Conservation (phyloP, 176 grass and related monocot species). For the Metroxylon sagu region DNA sequence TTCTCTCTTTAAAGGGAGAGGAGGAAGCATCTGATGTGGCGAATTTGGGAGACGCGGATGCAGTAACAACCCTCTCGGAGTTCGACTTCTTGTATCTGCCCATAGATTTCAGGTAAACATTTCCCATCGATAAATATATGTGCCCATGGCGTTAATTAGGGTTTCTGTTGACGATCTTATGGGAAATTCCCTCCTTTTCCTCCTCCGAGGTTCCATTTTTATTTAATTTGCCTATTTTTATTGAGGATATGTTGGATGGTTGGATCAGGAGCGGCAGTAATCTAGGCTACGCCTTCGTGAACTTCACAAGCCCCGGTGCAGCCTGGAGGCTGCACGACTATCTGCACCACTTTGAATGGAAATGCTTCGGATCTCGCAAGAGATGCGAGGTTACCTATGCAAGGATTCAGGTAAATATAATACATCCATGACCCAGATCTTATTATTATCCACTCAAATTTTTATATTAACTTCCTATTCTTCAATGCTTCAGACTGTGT, state of each 20-base stretch:
- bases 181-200: too few relatives aligned
- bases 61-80: constrained; percentile 8
- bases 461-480: too few relatives aligned
- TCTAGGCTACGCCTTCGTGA: constrained; percentile 59
- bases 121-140: too few relatives aligned
- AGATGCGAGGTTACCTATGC: constrained; percentile 40
- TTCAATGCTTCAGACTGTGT: too few relatives aligned
- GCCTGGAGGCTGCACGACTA: constrained; percentile 20
- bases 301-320: constrained; percentile 36
- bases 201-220: too few relatives aligned
- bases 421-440: too few relatives aligned
- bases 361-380: constrained; percentile 16
- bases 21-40: too few relatives aligned
- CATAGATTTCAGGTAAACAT: constrained; percentile 39
- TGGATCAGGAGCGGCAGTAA: constrained; percentile 33
- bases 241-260: too few relatives aligned
- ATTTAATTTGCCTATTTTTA: too few relatives aligned
- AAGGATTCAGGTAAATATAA: constrained; percentile 15
- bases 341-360: constrained; percentile 31
- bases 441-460: too few relatives aligned
- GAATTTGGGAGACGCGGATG: background rate
- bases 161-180: too few relatives aligned
- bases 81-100: constrained; percentile 70
- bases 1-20: background rate
- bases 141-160: too few relatives aligned